Conservation (phyloP, 129 eudicot species). For the Erigeron canadensis region DNA sequence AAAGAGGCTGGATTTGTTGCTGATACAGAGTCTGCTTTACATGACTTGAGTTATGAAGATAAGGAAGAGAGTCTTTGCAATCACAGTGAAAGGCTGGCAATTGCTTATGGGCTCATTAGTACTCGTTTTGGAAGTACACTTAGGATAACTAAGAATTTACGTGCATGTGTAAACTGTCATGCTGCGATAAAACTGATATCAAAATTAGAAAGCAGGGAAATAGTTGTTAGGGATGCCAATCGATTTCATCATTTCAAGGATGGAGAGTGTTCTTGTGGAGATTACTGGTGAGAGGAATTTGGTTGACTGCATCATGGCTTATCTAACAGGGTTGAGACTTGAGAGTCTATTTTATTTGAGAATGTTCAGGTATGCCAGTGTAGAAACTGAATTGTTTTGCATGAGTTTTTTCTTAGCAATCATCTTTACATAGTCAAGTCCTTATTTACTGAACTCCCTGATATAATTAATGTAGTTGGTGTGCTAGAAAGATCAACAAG, state of each 20-base stretch:
- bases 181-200: constrained; percentile 63
- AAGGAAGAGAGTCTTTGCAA: constrained; percentile 57
- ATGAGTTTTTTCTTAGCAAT: neutral
- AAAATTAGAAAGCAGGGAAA: constrained; percentile 51
- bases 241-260: constrained; percentile 70
- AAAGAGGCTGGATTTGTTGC: constrained; percentile 63
- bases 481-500: neutral
- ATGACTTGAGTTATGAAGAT: constrained; percentile 73
- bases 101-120: constrained; percentile 61
- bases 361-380: constrained; percentile 18
- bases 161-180: constrained; percentile 76
- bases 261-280: constrained; percentile 72
- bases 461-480: neutral
- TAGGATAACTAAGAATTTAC: constrained; percentile 55
- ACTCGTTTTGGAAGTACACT: constrained; percentile 53
- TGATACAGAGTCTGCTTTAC: constrained; percentile 63
- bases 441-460: constrained; percentile 4
- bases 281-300: constrained; percentile 50
- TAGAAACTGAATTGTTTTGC: constrained; percentile 3
- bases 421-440: neutral
- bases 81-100: constrained; percentile 67
- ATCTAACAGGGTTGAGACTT: constrained; percentile 18
- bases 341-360: constrained; percentile 15
- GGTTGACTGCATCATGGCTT: constrained; percentile 20
- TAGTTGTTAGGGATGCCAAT: constrained; percentile 60